phyloP scores from a whole-genome alignment of 2,329 filamentous ascomycete genomes.

The Aureobasidium melanogenum region DNA sequence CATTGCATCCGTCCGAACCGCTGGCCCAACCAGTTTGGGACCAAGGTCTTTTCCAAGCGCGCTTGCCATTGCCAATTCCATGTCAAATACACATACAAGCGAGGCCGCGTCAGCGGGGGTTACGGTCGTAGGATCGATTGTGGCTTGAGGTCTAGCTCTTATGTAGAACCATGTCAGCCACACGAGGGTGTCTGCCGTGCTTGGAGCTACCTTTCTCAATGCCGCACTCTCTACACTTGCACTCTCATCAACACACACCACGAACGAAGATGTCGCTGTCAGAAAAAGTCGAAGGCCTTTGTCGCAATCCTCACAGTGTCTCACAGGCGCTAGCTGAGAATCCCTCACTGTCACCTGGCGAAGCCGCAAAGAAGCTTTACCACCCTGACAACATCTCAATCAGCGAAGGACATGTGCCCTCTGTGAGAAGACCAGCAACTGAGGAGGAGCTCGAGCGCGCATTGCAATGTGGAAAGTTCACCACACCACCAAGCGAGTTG shows the following conservation, averaged over 20 bases:
- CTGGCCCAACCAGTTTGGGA: background rate
- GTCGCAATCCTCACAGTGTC: conserved; percentile 46
- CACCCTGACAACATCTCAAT: conserved; percentile 26
- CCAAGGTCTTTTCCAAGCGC: background rate
- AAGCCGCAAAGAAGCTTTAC: conserved; percentile 51
- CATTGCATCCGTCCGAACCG: background rate
- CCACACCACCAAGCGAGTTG: conserved; percentile 54
- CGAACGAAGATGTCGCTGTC: conserved; percentile 17
- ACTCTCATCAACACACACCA: background rate
- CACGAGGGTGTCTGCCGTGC: background rate
- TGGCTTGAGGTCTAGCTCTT: background rate
- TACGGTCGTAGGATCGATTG: background rate
- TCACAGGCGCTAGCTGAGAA: conserved; percentile 48
- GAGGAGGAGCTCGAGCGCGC: conserved; percentile 46
- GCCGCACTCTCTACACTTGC: background rate
- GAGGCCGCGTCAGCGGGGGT: background rate
- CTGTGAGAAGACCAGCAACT: conserved; percentile 14
- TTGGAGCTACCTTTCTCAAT: background rate
- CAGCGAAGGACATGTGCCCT: conserved; percentile 19
- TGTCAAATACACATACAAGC: background rate
- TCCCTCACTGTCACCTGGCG: conserved; percentile 42
- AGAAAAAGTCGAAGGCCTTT: conserved; percentile 43
- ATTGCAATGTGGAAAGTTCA: conserved; percentile 58
- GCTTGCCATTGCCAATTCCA: background rate
- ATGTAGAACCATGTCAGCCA: background rate